Evolutionary conservation across 352 stramenopile species (phyloP), one percentile per base, ranked within the genome.

Genomic region (Phytophthora ramorum): DNA sequence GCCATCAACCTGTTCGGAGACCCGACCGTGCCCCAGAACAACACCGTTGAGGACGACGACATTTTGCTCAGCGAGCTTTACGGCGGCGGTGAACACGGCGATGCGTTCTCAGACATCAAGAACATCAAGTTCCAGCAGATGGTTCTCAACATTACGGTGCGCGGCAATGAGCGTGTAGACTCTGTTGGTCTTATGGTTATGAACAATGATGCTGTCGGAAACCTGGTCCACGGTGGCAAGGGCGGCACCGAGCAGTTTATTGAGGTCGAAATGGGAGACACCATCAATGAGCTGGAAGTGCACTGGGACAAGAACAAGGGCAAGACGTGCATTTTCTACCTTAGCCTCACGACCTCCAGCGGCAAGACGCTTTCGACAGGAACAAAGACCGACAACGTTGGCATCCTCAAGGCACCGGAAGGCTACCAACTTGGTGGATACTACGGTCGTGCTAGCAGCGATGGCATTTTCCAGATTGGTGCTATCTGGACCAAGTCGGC

Each of bases 261-360:
- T 22, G 58, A 59, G 41, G 44, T 60, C 0, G 22, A 66, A 14
- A 46, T 69, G 40, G 53, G 58, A 1, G 58, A 73, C 9, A 43
- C 32, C 0, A 66, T 76, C 6, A 46, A 22, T 6, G 17, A 35
- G 1, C n/a, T 76, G 0, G 69, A 76, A 56, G 45, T 76, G 0
- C 47, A 73, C 34, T 76, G 69, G 69, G 53, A 62, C 17, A 69
- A 73, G 44, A 48, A 73, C 20, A 66, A 69, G 16, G 43, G 53
- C 10, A 61, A 71, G 22, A 73, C 63, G 17, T 54, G 50, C 20
- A 73, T 76, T 20, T 76, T 73, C 46, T 73, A 73, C 48, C 10
- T 76, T 0, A 45, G 46, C 17, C 48, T 73, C 19, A 70, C 30
- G 0, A 48, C 54, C 4, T 52, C 35, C 6, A 44, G 22, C 2